Percentiles rank a stretch among this genome's conserved stretches.
These are phyloP conservation scores for Alternaria arbusti DNA, from an alignment of 2,329 filamentous ascomycete genomes.

Conservation along the genomic window DNA sequence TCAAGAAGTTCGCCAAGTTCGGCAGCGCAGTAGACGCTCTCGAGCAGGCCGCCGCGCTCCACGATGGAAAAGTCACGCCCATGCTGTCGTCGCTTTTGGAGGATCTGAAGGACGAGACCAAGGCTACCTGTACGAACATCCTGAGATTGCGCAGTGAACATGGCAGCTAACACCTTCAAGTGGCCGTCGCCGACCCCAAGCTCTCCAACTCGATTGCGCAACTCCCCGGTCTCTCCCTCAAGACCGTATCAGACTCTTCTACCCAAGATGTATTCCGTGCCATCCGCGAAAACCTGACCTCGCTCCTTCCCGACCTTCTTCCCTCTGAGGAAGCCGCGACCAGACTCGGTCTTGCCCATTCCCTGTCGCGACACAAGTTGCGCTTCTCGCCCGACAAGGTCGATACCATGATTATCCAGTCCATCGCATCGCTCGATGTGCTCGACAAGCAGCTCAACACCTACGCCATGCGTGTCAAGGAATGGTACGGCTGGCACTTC, in stretches of 20 bases:
- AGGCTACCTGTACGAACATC: constrained; percentile 67
- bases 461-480: constrained; percentile 98
- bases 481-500: constrained; percentile 99
- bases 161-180: constrained; percentile 25
- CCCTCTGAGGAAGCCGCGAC: constrained; percentile 90
- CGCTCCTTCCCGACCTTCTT: constrained; percentile 86
- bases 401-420: constrained; percentile 99
- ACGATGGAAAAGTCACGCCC: constrained; percentile 93
- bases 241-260: constrained; percentile 79
- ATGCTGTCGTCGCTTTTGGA: constrained; percentile 83
- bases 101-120: constrained; percentile 95
- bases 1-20: constrained; percentile 97
- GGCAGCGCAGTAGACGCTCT: constrained; percentile 89
- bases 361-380: constrained; percentile 89
- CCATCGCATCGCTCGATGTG: constrained; percentile 86
- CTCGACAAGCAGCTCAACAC: constrained; percentile 99
- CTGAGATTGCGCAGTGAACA: background rate
- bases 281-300: constrained; percentile 87
- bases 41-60: constrained; percentile 77
- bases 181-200: constrained; percentile 93
- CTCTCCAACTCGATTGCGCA: constrained; percentile 90
- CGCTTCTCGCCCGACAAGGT: constrained; percentile 99
- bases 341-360: constrained; percentile 95
- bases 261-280: constrained; percentile 92
- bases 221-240: constrained; percentile 84